These are phyloP conservation scores for Lantana camara DNA, from an alignment of 257 asterid genomes.

Conservation along the genomic window DNA sequence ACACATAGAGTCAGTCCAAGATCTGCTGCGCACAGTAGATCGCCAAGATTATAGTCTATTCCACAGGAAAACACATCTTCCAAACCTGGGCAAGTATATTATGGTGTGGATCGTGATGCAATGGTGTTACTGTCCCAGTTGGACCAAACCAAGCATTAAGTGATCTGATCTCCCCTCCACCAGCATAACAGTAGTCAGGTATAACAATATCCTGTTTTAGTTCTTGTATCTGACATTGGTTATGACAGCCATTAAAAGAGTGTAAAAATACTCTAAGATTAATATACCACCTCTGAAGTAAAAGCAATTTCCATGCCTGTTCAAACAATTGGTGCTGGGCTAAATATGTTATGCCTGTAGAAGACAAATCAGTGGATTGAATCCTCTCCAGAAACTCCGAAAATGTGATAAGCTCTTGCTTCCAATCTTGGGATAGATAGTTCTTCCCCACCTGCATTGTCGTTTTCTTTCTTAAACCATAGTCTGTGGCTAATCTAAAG, in stretches of 20 bases:
- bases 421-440: conserved; percentile 49
- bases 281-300: background rate
- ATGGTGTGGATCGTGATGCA: conserved; percentile 98
- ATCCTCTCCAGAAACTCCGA: conserved; percentile 91
- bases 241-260: conserved; percentile 12
- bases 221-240: conserved; percentile 75
- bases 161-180: conserved; percentile 88
- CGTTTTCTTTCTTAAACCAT: background rate
- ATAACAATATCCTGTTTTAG: conserved; percentile 75
- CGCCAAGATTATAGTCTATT: background rate
- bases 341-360: conserved; percentile 56
- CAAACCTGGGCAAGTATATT: conserved; percentile 96
- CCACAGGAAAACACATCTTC: conserved; percentile 6
- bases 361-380: conserved; percentile 42
- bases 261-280: background rate
- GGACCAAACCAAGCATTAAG: conserved; percentile 99
- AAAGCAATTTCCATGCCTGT: conserved; percentile 52
- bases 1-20: conserved; percentile 9
- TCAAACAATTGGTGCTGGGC: conserved; percentile 97
- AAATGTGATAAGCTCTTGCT: conserved; percentile 80
- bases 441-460: conserved; percentile 41
- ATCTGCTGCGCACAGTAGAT: background rate
- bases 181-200: conserved; percentile 94
- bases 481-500: background rate
- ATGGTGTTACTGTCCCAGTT: conserved; percentile 93